Evolutionary conservation across 2,329 filamentous ascomycete genomes (phyloP), one percentile per base, ranked within the genome.

Genomic region (Verticillium dahliae): DNA sequence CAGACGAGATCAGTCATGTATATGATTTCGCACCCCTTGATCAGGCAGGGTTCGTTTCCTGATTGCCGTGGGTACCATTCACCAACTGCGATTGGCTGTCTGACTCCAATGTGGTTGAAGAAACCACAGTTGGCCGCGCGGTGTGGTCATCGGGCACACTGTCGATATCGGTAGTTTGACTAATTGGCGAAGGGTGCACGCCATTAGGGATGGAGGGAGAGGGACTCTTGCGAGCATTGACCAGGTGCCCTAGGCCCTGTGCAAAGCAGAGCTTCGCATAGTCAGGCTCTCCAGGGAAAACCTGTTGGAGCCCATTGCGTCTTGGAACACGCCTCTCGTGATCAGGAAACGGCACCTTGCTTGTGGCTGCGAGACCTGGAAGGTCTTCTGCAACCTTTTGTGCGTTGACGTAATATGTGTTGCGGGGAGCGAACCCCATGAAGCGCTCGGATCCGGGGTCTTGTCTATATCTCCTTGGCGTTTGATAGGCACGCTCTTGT

Each of bases 321-420:
- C 85, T 80, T 3, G 85, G 84, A 15, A 85, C 81, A 45, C 80
- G 78, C 33, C 76, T 75, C 62, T 85, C 82, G 9, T 52, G 45
- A n/a, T 52, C 45, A 6, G 81, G 80, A 65, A 84, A 84, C 3
- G 85, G 83, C 11, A 77, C 78, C 60, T 74, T 78, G 74, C 83
- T 84, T 13, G 80, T 79, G 55, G 77, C 74, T 60, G 78, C 75
- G 33, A 75, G 70, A 35, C 75, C 76, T 0, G 82, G 79, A 61
- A 75, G 73, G 34, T 82, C 79, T 67, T 88, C 84, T 39, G 76
- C 76, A 11, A 84, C 75, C 37, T 85, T 69, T 9, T 74, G 66
- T 37, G 86, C 86, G 67, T 87, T 82, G 65, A 85, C 65, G 65
- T 82, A 89, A 68, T 85, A 82, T 68, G 83, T 86, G 65, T 78